Base-by-base conservation (phyloP, 129 eudicot species). In the Arctium lappa region DNA sequence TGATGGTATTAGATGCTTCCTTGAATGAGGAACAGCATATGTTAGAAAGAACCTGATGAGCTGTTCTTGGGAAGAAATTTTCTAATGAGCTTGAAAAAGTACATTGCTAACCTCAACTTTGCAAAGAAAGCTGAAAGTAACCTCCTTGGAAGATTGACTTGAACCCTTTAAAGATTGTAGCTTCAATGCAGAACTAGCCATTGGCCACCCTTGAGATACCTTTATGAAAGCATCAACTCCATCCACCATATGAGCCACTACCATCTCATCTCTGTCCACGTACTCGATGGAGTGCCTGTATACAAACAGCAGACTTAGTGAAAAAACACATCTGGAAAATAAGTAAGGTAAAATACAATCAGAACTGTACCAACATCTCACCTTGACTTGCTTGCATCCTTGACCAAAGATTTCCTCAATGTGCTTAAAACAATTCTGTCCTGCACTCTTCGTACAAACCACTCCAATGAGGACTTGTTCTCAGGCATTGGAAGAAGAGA, bases 141-240 rank as follows among this genome's bases (percentile, higher is more conserved):
- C 86, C 89, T 89, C 91, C 82, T 89, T 85, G 1, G 97, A 89
- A 79, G 84, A 69, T 72, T 90, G 94, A 83, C 76, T 89, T 39
- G 97, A 88, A 76, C 86, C 86, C 89, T 90, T 92, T 50, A 95
- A 89, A 37, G 94, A 91, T 38, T 81, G 71, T 37, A 95, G 87
- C 87, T 83, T 88, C 83, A 95, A 73, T n/a, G 87, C 62, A 68
- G 82, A 85, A 81, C 8, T 84, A 60, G 86, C 60, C 4, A 91
- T 11, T 46, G 99, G 99, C 99, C 99, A 95, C 79, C 97, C 97
- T 75, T 89, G 94, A 76, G 97, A 60, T 60, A 88, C 76, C 86
- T 93, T 93, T 75, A 95, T 86, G 84, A 86, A 90, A 79, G 97
- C 99, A 87, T 91, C 97, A 75, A 95, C 83, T 80, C 94, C 99